These are phyloP conservation scores for Colletotrichum horii DNA, from an alignment of 2,329 filamentous ascomycete genomes.

Conservation along the genomic window DNA sequence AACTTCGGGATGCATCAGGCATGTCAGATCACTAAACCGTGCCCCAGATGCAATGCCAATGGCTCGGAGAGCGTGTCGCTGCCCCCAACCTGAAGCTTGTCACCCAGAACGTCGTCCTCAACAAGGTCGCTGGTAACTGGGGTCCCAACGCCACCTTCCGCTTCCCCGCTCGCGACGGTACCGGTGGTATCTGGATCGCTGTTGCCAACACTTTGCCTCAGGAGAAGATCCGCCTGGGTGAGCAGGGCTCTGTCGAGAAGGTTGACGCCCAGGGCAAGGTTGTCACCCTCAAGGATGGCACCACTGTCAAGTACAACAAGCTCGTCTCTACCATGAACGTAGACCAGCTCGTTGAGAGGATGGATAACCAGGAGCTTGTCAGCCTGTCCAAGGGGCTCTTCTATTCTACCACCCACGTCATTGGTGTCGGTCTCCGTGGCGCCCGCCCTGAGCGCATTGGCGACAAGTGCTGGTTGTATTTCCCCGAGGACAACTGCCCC, in stretches of 20 bases:
- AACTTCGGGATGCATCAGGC: background rate
- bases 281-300: constrained; percentile 83
- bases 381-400: constrained; percentile 87
- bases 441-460: constrained; percentile 92
- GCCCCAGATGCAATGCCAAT: constrained; percentile 93
- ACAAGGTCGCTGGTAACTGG: constrained; percentile 97
- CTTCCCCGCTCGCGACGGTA: constrained; percentile 94
- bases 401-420: constrained; percentile 97
- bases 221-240: constrained; percentile 90
- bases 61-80: constrained; percentile 98
- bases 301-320: constrained; percentile 88
- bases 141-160: constrained; percentile 98
- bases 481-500: constrained; percentile 97
- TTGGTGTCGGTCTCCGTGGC: constrained; percentile 94
- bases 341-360: constrained; percentile 83
- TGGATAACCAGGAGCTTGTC: constrained; percentile 86
- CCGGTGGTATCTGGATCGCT: constrained; percentile 98
- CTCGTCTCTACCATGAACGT: constrained; percentile 96
- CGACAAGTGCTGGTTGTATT: constrained; percentile 99
- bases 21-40: background rate
- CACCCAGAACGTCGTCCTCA: constrained; percentile 91
- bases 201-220: constrained; percentile 92
- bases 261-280: constrained; percentile 86
- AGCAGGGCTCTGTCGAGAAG: constrained; percentile 82
- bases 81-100: constrained; percentile 94